Percentiles rank a stretch among this genome's conserved stretches.
Conservation (phyloP, 192 early-diverging fungal species). For the Helicostylum pulchrum region DNA sequence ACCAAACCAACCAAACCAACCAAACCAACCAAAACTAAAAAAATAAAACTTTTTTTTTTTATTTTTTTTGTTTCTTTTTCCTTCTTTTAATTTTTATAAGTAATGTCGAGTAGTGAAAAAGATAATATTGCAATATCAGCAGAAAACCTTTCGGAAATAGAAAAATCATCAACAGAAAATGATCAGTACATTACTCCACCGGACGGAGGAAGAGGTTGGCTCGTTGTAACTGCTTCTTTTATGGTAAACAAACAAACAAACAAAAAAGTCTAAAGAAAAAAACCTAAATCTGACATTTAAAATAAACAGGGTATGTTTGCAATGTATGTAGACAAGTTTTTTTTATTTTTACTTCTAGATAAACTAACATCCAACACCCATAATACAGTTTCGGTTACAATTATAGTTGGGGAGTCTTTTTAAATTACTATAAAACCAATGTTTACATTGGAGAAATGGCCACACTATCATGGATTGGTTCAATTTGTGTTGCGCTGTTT, state of each 20-base stretch:
- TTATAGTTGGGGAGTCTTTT: conserved; percentile 49
- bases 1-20: no score
- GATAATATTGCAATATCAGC: neutral
- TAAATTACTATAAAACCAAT: conserved; percentile 42
- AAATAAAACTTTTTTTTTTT: neutral
- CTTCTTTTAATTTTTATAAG: neutral
- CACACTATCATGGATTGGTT: conserved; percentile 45
- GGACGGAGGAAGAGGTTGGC: conserved; percentile 44
- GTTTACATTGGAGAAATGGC: conserved; percentile 38
- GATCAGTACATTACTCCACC: conserved; percentile 32
- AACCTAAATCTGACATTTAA: neutral
- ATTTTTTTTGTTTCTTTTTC: neutral
- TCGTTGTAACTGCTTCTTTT: conserved; percentile 42
- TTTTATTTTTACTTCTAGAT: no score
- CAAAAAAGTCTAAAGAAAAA: neutral
- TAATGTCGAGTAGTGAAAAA: neutral
- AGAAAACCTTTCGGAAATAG: neutral
- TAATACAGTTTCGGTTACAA: conserved; percentile 43
- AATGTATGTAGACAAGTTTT: conserved; percentile 7
- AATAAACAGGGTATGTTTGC: conserved; percentile 23
- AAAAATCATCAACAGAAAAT: neutral
- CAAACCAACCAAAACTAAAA: no score
- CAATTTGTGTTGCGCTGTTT: conserved; percentile 44
- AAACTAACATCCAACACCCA: no score
- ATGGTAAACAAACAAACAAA: conserved; percentile 26